Evolutionary conservation across 257 asterid species (phyloP).

Genomic region (Primulina eburnea): DNA sequence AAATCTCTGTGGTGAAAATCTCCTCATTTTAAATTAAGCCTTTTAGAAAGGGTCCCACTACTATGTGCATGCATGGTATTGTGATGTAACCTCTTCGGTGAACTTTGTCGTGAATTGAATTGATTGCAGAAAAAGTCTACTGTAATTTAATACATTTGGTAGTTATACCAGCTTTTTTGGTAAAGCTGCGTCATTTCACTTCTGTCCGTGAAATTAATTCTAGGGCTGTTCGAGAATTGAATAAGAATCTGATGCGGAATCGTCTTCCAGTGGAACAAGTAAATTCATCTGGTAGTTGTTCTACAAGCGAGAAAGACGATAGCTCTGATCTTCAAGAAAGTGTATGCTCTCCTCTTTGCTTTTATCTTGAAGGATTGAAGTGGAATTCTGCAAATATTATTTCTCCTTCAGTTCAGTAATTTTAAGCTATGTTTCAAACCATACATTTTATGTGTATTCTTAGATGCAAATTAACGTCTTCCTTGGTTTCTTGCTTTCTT

Average conservation of each 20-base stretch:
- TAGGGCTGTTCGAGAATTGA: constrained; percentile 89
- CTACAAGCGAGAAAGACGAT: constrained; percentile 55
- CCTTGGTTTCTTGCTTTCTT: not conserved
- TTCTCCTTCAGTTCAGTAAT: constrained; percentile 16
- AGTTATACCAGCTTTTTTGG: constrained; percentile 20
- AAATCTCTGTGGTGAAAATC: not conserved
- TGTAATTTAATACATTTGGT: constrained; percentile 13
- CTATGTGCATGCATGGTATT: not conserved
- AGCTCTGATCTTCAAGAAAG: constrained; percentile 56
- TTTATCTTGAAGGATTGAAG: constrained; percentile 14
- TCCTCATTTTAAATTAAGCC: not conserved
- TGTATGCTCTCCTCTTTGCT: constrained; percentile 40
- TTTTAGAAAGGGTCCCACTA: constrained; percentile 2
- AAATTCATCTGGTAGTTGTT: constrained; percentile 44
- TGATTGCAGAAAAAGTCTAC: not conserved
- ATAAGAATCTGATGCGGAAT: constrained; percentile 56
- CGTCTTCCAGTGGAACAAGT: constrained; percentile 51
- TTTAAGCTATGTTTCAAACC: not conserved
- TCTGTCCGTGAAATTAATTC: constrained; percentile 30
- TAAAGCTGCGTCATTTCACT: constrained; percentile 19
- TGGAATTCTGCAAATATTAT: constrained; percentile 5
- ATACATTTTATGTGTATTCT: constrained; percentile 11
- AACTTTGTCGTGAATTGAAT: not conserved
- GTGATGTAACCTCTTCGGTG: constrained; percentile 1
- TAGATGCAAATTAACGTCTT: not conserved